A percentile compares a stretch with the other conserved stretches of the same genome.
These are phyloP conservation scores for Lasiodiplodia sp. DNA, from an alignment of 2,329 filamentous ascomycete species.

Conservation along the genomic window DNA sequence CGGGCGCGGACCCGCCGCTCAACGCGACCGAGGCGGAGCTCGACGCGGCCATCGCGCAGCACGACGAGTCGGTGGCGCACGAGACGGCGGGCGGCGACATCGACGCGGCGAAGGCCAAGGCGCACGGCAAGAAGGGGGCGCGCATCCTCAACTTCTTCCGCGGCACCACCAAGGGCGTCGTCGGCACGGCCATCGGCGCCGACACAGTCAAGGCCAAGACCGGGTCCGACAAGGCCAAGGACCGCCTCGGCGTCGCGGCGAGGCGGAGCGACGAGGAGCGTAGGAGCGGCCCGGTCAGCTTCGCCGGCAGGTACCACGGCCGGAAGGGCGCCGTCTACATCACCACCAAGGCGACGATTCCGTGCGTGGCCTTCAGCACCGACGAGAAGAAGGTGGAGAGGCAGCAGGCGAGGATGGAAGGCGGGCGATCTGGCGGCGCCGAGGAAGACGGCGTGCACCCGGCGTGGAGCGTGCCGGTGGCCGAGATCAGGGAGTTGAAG, in stretches of 20 bases:
- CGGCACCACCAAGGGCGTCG: constrained; percentile 71
- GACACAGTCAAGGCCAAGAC: constrained; percentile 74
- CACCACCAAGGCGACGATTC: constrained; percentile 69
- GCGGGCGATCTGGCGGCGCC: constrained; percentile 56
- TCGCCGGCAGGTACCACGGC: constrained; percentile 74
- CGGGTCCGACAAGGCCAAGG: constrained; percentile 68
- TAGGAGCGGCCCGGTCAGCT: constrained; percentile 74
- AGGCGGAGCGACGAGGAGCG: constrained; percentile 54
- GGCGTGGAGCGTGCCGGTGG: constrained; percentile 73
- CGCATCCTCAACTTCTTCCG: constrained; percentile 72
- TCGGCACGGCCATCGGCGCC: constrained; percentile 75
- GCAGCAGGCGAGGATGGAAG: constrained; percentile 39
- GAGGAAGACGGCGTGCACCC: constrained; percentile 64
- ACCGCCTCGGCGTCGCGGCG: constrained; percentile 74
- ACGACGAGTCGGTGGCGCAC: constrained; percentile 55
- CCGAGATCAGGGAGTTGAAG: constrained; percentile 75
- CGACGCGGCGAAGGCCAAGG: constrained; percentile 50
- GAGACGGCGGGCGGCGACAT: constrained; percentile 61
- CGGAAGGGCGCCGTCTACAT: constrained; percentile 77
- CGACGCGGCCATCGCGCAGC: constrained; percentile 62
- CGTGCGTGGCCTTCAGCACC: constrained; percentile 71
- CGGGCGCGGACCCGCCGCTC: constrained; percentile 62
- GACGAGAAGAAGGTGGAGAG: constrained; percentile 55
- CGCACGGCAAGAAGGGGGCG: constrained; percentile 57
- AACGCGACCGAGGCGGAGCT: constrained; percentile 72